Evolutionary conservation across 2,329 filamentous ascomycete species (phyloP), one percentile per base, ranked within the genome.

Genomic region (Aspergillus sergii): DNA sequence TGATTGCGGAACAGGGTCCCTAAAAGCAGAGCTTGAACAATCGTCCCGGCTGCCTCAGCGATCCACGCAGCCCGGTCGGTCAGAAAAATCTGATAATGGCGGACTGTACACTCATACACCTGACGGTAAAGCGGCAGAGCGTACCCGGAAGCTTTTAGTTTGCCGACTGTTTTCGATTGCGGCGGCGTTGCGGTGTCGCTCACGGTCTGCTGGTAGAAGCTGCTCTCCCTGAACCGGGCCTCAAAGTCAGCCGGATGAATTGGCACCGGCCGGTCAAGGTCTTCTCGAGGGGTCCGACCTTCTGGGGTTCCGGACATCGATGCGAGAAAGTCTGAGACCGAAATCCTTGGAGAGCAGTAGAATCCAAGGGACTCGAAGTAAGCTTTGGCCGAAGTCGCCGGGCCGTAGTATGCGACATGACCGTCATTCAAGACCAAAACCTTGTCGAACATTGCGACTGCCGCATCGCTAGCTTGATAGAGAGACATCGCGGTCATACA

Each of bases 401-500:
- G 88, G 1, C 91, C 91, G 63, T 91, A 92, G 78, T 87, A 93
- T 43, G 91, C 89, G 73, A 92, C 87, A 43, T 84, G 86, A 1
- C 91, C 91, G 39, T 85, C 84, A 64, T 93, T 90, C 60, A 94
- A 89, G 46, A 93, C 89, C 73, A 94, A 79, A 19, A 94, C 90
- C 77, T 94, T 94, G 81, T 94, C 91, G 64, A 93, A 93, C 21
- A 88, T 85, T 36, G 82, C 81, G 78, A 91, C 92, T 64, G 93
- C 91, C 71, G 87, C 91, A 77, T 94, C 90, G 0, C 89, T 92
- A 0, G 90, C 91, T 75, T 94, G 91, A 76, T 94, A 95, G 0
- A 95, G 81, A 0, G 91, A 92, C 9, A 94, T 94, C 3, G 89
- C 90, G 0, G 89, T 92, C 75, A 34, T 46, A 36, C 89, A 87